phyloP scores from a whole-genome alignment of 2,329 filamentous ascomycete genomes.

The Aspergillus unguis region DNA sequence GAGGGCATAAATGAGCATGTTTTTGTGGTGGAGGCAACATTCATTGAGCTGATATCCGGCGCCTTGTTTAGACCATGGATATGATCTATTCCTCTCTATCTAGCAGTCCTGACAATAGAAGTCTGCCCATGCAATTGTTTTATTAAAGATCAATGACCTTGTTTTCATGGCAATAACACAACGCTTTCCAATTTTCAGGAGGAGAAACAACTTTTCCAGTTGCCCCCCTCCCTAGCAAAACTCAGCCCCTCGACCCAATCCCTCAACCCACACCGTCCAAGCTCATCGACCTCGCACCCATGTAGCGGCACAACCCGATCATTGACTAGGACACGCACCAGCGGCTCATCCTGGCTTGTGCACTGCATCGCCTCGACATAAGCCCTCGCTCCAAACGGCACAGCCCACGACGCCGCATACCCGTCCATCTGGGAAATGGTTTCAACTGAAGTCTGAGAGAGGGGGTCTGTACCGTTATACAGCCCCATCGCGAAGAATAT shows the following conservation, averaged over 20 bases:
- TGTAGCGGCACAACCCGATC: slow-evolving; percentile 72
- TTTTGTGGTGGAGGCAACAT: background rate
- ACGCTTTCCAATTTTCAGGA: slow-evolving; percentile 5
- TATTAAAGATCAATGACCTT: background rate
- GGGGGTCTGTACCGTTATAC: slow-evolving; percentile 62
- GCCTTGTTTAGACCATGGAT: no score
- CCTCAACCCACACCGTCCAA: slow-evolving; percentile 67
- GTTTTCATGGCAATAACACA: background rate
- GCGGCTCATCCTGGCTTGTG: slow-evolving; percentile 53
- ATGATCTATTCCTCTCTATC: background rate
- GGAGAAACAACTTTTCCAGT: slow-evolving; percentile 64
- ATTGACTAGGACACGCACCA: slow-evolving; percentile 78
- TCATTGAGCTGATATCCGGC: background rate
- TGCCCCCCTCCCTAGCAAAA: slow-evolving; percentile 69
- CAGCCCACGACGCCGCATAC: slow-evolving; percentile 72
- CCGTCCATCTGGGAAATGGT: slow-evolving; percentile 57
- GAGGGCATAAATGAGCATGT: background rate
- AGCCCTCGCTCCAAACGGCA: slow-evolving; percentile 75
- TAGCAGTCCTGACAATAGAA: background rate
- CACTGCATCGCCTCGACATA: slow-evolving; percentile 89
- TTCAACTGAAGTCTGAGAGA: slow-evolving; percentile 50
- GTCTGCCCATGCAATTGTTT: no score
- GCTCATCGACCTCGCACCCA: slow-evolving; percentile 65
- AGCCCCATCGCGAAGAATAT: slow-evolving; percentile 75
- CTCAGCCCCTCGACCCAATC: slow-evolving; percentile 71